These are phyloP conservation scores for Pichia californica DNA, from an alignment of 805 yeast species.

Conservation along the genomic window DNA sequence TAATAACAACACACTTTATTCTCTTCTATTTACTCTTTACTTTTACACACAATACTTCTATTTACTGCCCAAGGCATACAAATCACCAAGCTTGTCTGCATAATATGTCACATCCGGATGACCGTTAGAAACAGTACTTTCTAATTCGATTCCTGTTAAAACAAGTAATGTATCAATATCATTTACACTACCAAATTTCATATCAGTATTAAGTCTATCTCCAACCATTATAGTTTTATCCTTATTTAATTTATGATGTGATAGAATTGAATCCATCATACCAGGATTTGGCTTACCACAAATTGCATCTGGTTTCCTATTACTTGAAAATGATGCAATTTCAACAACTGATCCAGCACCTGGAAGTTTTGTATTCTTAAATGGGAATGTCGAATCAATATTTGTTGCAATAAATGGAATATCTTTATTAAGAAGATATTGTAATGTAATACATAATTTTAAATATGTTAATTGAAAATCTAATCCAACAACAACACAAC, in stretches of 20 bases:
- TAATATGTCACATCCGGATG: constrained; percentile 53
- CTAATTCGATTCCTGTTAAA: constrained; percentile 85
- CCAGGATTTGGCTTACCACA: constrained; percentile 90
- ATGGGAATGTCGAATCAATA: constrained; percentile 91
- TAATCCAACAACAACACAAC: constrained; percentile 86
- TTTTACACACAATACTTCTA: too few relatives aligned
- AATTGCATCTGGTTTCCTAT: constrained; percentile 65
- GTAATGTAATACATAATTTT: constrained; percentile 74
- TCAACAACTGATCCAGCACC: constrained; percentile 94
- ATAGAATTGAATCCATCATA: constrained; percentile 86
- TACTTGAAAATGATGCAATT: constrained; percentile 64
- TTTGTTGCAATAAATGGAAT: constrained; percentile 86
- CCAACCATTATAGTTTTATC: constrained; percentile 83
- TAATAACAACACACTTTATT: too few relatives aligned
- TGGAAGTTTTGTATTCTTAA: constrained; percentile 76
- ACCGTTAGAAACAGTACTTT: constrained; percentile 44
- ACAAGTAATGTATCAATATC: constrained; percentile 85
- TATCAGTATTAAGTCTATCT: constrained; percentile 91
- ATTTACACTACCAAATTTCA: constrained; percentile 83
- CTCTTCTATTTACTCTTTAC: too few relatives aligned
- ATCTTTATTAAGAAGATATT: constrained; percentile 61
- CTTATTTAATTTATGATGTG: constrained; percentile 51
- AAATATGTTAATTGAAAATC: constrained; percentile 73
- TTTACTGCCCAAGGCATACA: constrained; percentile 43
- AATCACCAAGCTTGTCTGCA: constrained; percentile 69